Conservation (phyloP, 352 stramenopile species). For the Phytophthora idaei region DNA sequence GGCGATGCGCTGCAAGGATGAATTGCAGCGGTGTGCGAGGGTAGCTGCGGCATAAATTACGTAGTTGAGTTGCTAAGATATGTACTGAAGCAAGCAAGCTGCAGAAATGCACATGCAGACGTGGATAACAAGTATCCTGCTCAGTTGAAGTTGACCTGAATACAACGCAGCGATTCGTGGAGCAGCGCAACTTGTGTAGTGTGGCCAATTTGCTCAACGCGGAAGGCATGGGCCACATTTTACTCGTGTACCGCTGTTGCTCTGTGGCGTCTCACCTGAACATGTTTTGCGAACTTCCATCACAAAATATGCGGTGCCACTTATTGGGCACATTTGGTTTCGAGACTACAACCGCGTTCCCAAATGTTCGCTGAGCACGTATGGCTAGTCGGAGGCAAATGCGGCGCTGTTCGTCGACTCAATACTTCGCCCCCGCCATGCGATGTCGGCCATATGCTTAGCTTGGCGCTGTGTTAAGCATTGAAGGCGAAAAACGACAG, state of each 20-base stretch:
- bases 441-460: slow-evolving; percentile 19
- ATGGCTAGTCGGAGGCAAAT: slow-evolving; percentile 6
- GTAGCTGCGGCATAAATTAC: background rate
- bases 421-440: slow-evolving; percentile 14
- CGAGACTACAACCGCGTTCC: slow-evolving; percentile 17
- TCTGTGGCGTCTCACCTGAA: background rate
- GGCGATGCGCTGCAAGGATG: background rate
- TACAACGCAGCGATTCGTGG: background rate
- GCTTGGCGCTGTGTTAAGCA: slow-evolving; percentile 9
- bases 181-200: too few relatives aligned
- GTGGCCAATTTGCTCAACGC: background rate
- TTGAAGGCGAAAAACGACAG: background rate
- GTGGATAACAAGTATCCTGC: too few relatives aligned
- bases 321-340: slow-evolving; percentile 4
- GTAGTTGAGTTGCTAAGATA: background rate
- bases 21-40: background rate
- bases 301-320: too few relatives aligned
- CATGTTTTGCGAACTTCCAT: background rate
- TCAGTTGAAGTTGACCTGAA: background rate
- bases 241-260: too few relatives aligned
- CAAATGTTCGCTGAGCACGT: slow-evolving; percentile 21
- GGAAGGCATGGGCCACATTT: background rate
- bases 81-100: too few relatives aligned
- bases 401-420: slow-evolving; percentile 12
- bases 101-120: too few relatives aligned